Conservation (phyloP, 139 green algal genomes). For the Volvox reticuliferus region DNA sequence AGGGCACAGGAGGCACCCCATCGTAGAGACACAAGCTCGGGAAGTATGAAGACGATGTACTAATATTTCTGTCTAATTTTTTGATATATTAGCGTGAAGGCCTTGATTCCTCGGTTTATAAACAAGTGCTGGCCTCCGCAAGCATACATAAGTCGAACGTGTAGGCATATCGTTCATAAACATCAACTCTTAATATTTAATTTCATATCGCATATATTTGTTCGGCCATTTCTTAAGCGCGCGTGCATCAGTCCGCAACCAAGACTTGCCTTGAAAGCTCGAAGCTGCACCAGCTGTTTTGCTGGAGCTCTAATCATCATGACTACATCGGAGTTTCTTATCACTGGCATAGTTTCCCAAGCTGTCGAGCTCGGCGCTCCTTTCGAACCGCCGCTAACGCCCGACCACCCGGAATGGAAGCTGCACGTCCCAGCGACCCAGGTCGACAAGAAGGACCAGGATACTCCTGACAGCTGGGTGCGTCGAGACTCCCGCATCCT, state of each 20-base stretch:
- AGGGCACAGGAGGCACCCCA: not conserved
- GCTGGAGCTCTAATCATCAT: not conserved
- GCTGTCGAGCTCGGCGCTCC: slow-evolving; percentile 50
- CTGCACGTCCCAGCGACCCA: slow-evolving; percentile 25
- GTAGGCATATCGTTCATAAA: too few species aligned
- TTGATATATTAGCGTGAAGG: too few species aligned
- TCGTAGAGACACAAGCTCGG: not conserved
- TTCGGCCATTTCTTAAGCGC: too few species aligned
- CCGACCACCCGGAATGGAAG: slow-evolving; percentile 50
- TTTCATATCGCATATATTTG: too few species aligned
- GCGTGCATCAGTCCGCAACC: too few species aligned
- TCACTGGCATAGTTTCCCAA: slow-evolving; percentile 20
- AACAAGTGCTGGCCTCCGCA: too few species aligned
- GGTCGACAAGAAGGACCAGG: slow-evolving; percentile 48
- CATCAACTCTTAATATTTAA: too few species aligned
- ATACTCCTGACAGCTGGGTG: slow-evolving; percentile 76
- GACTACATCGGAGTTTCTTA: slow-evolving; percentile 11
- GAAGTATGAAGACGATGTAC: not conserved
- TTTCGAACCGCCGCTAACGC: slow-evolving; percentile 51
- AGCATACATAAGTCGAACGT: too few species aligned
- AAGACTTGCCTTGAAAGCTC: too few species aligned
- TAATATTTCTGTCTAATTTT: not conserved
- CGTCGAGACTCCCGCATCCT: slow-evolving; percentile 89
- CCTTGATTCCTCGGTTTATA: too few species aligned
- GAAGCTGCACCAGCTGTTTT: too few species aligned